These are phyloP conservation scores for Penicillium freii DNA, from an alignment of 2,329 filamentous ascomycete genomes.

Conservation along the genomic window DNA sequence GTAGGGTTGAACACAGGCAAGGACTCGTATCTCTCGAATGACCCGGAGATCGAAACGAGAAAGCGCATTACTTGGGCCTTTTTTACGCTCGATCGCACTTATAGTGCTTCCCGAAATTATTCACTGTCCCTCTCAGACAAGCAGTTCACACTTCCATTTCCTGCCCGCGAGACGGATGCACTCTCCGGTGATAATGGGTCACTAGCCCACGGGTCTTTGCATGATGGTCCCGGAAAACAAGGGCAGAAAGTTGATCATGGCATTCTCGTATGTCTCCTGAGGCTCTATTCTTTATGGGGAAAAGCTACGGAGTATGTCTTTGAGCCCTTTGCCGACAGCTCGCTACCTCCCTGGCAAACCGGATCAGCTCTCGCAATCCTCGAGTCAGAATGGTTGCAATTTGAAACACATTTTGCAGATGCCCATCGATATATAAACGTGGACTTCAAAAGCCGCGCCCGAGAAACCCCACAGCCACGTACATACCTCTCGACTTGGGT, in stretches of 20 bases:
- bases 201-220: conserved; percentile 10
- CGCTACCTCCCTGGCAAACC: conserved; percentile 24
- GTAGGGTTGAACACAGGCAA: conserved; percentile 20
- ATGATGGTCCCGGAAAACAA: conserved; percentile 16
- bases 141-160: conserved; percentile 25
- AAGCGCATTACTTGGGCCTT: conserved; percentile 27
- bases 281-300: conserved; percentile 26
- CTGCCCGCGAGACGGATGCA: neutral
- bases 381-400: conserved; percentile 29
- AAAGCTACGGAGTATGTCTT: conserved; percentile 29
- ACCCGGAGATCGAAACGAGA: conserved; percentile 14
- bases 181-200: neutral
- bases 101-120: conserved; percentile 27
- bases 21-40: conserved; percentile 4
- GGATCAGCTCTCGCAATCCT: conserved; percentile 25
- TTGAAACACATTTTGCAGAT: conserved; percentile 29
- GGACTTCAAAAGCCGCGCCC: conserved; percentile 25
- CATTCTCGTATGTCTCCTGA: conserved; percentile 23
- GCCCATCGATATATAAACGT: conserved; percentile 29
- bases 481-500: conserved; percentile 28
- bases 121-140: conserved; percentile 27
- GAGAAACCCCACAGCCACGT: conserved; percentile 22
- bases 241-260: conserved; percentile 23
- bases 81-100: conserved; percentile 29
- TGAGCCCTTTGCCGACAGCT: conserved; percentile 15